Percentiles rank a stretch among this genome's conserved stretches.
phyloP scores from a whole-genome alignment of 1,139 yeast genomes.

The Yamadazyma mexicana region DNA sequence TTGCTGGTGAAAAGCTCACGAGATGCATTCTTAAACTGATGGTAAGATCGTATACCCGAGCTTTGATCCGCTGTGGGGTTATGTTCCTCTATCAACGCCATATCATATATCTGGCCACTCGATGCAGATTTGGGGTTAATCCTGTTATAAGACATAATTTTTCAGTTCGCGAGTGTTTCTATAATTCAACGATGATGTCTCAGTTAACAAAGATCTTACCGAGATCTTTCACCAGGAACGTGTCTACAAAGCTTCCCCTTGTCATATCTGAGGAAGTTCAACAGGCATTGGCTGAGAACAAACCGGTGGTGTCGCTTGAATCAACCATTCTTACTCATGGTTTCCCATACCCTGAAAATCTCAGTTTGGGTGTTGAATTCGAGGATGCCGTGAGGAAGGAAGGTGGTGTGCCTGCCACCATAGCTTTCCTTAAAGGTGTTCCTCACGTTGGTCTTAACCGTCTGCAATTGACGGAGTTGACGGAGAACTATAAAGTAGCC shows the following conservation, averaged over 20 bases:
- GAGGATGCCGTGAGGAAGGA: constrained; percentile 58
- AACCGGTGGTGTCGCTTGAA: constrained; percentile 78
- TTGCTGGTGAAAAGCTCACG: not conserved
- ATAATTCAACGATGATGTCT: not conserved
- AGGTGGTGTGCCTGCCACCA: constrained; percentile 85
- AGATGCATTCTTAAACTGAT: constrained; percentile 3
- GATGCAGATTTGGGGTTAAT: too few species aligned
- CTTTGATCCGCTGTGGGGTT: not conserved
- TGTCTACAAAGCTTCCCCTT: constrained; percentile 16
- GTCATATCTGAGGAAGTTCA: constrained; percentile 56
- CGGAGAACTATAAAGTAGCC: constrained; percentile 36
- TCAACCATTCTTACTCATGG: constrained; percentile 92
- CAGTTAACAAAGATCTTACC: not conserved
- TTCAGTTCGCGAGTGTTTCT: not conserved
- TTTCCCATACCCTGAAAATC: constrained; percentile 75
- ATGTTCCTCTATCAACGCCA: not conserved
- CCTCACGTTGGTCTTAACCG: constrained; percentile 66
- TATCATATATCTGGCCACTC: not conserved
- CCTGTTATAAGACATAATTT: too few species aligned
- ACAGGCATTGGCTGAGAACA: constrained; percentile 55
- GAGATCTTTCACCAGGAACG: not conserved
- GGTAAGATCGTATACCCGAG: not conserved
- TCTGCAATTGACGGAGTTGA: constrained; percentile 51
- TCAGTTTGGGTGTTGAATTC: constrained; percentile 69
- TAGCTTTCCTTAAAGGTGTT: constrained; percentile 70